A percentile compares a stretch with the other conserved stretches of the same genome.
phyloP scores from a whole-genome alignment of 805 yeast genomes.

The Nakazawaea populi region DNA sequence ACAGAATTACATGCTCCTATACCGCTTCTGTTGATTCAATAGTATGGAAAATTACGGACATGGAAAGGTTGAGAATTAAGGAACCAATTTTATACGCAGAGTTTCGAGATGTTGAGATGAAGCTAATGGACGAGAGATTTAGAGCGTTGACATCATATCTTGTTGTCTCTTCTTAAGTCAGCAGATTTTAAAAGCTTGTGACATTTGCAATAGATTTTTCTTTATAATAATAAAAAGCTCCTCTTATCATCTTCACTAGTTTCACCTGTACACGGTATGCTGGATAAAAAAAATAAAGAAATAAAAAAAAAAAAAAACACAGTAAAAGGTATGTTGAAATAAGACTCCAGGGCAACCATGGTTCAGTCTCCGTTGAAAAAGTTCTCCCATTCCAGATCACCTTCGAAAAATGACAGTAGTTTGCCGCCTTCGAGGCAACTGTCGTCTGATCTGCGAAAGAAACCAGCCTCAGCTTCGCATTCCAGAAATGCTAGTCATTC shows the following conservation, averaged over 20 bases:
- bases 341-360: neutral
- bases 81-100: conserved; percentile 58
- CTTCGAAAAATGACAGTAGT: neutral
- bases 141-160: conserved; percentile 74
- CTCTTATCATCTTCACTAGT: too few relatives aligned
- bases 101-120: conserved; percentile 52
- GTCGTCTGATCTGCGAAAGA: neutral
- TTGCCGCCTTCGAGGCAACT: neutral
- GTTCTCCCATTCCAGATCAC: conserved; percentile 6
- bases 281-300: neutral
- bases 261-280: neutral
- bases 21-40: conserved; percentile 45
- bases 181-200: neutral
- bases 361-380: conserved; percentile 8
- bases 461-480: neutral
- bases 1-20: conserved; percentile 35
- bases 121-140: conserved; percentile 63
- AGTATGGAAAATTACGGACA: conserved; percentile 58
- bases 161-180: conserved; percentile 45
- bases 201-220: too few relatives aligned
- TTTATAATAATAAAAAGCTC: too few relatives aligned
- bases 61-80: conserved; percentile 39
- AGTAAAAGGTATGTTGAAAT: neutral
- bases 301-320: neutral
- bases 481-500: neutral